A percentile compares a stretch with the other conserved stretches of the same genome.
phyloP scores from a whole-genome alignment of 371 early-diverging fungal genomes.

The Blakeslea trispora region DNA sequence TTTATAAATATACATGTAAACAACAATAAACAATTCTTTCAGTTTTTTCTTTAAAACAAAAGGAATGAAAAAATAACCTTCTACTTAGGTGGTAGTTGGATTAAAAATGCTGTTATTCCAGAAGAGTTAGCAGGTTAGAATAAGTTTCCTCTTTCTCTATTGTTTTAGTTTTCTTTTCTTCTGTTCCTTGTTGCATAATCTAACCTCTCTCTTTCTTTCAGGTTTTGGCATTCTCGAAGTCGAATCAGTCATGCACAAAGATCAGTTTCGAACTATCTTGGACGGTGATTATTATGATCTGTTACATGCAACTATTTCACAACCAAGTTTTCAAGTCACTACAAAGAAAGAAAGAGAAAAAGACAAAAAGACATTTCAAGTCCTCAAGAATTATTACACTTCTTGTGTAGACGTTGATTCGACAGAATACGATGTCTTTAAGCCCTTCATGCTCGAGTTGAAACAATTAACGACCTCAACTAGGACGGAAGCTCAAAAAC shows the following conservation, averaged over 20 bases:
- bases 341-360: constrained; percentile 11
- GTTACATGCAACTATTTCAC: constrained; percentile 16
- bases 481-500: neutral
- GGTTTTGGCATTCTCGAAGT: constrained; percentile 23
- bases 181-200: no score
- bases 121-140: constrained; percentile 40
- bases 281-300: constrained; percentile 19
- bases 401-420: constrained; percentile 54
- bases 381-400: constrained; percentile 49
- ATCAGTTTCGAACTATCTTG: constrained; percentile 14
- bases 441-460: constrained; percentile 12
- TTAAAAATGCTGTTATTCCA: constrained; percentile 43
- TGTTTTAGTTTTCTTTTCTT: neutral
- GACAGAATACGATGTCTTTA: constrained; percentile 1
- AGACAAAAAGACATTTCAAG: constrained; percentile 43
- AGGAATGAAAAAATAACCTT: neutral
- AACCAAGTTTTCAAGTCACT: constrained; percentile 13
- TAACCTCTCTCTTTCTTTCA: neutral
- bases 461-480: constrained; percentile 2
- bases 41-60: neutral
- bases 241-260: constrained; percentile 14
- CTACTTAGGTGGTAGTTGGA: constrained; percentile 52
- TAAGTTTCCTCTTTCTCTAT: neutral
- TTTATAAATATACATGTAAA: constrained; percentile 58
- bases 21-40: neutral